phyloP scores from a whole-genome alignment of 139 green algal genomes.

The Nannochloris sp. region DNA sequence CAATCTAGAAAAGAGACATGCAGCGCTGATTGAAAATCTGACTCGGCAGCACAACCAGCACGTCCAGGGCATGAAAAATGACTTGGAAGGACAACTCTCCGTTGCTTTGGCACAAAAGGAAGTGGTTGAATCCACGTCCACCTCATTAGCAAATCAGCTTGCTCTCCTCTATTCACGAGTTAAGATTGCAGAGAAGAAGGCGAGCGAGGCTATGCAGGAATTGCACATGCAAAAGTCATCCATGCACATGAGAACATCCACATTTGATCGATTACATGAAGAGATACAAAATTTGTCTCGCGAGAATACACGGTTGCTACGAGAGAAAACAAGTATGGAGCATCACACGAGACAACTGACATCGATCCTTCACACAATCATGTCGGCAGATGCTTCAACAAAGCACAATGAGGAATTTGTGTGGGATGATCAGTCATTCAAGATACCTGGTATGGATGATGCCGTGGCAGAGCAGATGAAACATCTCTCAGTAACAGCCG shows the following conservation, averaged over 20 bases:
- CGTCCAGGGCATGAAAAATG: not conserved
- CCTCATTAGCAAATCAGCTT: not conserved
- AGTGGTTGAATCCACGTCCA: not conserved
- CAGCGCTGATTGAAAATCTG: not conserved
- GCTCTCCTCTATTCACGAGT: not conserved
- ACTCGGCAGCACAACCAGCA: not conserved
- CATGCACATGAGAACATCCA: not conserved
- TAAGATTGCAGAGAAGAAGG: not conserved
- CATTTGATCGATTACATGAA: not conserved
- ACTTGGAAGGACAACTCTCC: not conserved
- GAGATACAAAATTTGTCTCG: not conserved
- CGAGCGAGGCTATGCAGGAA: not conserved
- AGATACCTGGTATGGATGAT: too few relatives aligned
- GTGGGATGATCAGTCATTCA: not conserved
- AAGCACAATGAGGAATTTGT: not conserved
- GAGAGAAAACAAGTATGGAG: not conserved
- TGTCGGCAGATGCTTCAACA: not conserved
- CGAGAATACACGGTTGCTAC: not conserved
- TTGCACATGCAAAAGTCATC: not conserved
- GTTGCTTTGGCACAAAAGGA: not conserved
- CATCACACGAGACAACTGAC: not conserved
- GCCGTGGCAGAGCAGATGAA: too few relatives aligned
- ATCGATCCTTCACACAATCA: conserved; percentile 1
- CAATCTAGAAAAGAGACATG: too few relatives aligned
- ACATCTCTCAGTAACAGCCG: too few relatives aligned